Evolutionary conservation across 495 filamentous ascomycete species (phyloP), one percentile per base, ranked within the genome.

Genomic region (Lindgomyces ingoldianus): DNA sequence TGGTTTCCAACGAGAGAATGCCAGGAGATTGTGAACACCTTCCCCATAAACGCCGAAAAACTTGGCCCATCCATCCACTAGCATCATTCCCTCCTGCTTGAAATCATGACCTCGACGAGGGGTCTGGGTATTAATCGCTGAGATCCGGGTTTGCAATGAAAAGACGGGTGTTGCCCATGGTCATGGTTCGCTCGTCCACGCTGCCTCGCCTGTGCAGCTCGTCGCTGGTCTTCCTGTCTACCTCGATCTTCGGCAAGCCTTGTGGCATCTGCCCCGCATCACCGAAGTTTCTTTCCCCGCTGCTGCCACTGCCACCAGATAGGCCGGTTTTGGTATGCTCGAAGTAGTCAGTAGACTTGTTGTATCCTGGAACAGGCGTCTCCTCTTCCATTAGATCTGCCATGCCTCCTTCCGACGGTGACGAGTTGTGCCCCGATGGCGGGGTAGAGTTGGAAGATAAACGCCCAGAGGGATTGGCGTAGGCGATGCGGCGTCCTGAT

Each of bases 61-160:
- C 36, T 41, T 41, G 36, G 36, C 36, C 9, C 8, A n/a, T 41
- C 36, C 36, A n/a, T 41, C 9, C 36, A n/a, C 36, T 9, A n/a
- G n/a, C 36, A n/a, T 41, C 36, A 9, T 41, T 9, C 8, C 9
- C 36, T 41, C n/a, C n/a, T n/a, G n/a, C n/a, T n/a, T n/a, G n/a
- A n/a, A n/a, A n/a, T n/a, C n/a, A n/a, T n/a, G n/a, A n/a, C n/a
- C n/a, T n/a, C n/a, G n/a, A n/a, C n/a, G n/a, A n/a, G n/a, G n/a
- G n/a, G n/a, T n/a, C n/a, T n/a, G n/a, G n/a, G n/a, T n/a, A n/a
- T n/a, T 75, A 88, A 75, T 89, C 86, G 72, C 84, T 87, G 49
- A 82, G 71, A 74, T 98, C 94, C 22, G 94, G 94, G 75, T 98
- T 98, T 19, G 95, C 95, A 70, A 98, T 93, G 68, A 91, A 97